These are phyloP conservation scores for Ceratocystis cacaofunesta DNA, from an alignment of 2,329 filamentous ascomycete species.

Conservation along the genomic window DNA sequence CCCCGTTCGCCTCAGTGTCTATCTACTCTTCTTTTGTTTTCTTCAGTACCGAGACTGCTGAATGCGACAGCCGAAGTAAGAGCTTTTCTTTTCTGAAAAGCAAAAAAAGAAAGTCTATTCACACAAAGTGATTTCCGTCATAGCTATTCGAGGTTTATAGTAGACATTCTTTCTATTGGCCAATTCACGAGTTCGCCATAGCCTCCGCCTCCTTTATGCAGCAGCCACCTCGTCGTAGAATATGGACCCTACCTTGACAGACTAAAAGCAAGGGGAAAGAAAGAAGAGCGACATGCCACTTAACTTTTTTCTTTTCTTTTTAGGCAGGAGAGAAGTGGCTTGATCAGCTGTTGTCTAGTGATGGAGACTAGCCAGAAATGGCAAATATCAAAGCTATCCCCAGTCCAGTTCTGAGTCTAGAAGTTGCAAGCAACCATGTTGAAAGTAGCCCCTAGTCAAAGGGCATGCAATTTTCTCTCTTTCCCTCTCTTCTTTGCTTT, in stretches of 20 bases:
- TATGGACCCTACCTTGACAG: neutral
- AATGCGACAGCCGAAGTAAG: neutral
- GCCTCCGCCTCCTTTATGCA: neutral
- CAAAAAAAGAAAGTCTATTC: neutral
- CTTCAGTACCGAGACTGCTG: neutral
- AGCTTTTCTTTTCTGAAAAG: neutral
- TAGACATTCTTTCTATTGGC: neutral
- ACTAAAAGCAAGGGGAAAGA: neutral
- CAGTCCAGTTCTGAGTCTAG: neutral
- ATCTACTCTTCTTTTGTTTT: neutral
- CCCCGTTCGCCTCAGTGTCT: neutral
- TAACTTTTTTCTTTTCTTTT: neutral
- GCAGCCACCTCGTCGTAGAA: neutral
- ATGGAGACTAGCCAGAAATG: neutral
- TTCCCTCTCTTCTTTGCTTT: neutral
- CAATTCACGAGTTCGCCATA: neutral
- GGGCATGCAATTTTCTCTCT: neutral
- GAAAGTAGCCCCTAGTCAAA: neutral
- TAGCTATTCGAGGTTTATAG: neutral
- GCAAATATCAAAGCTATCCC: neutral
- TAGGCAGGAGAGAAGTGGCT: neutral
- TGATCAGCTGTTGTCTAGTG: neutral
- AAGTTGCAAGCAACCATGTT: neutral
- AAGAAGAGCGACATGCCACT: neutral
- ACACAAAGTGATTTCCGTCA: neutral